Evolutionary conservation across 129 eudicot genomes (phyloP), one percentile per base, ranked within the genome.

Genomic region (Sambucus nigra): DNA sequence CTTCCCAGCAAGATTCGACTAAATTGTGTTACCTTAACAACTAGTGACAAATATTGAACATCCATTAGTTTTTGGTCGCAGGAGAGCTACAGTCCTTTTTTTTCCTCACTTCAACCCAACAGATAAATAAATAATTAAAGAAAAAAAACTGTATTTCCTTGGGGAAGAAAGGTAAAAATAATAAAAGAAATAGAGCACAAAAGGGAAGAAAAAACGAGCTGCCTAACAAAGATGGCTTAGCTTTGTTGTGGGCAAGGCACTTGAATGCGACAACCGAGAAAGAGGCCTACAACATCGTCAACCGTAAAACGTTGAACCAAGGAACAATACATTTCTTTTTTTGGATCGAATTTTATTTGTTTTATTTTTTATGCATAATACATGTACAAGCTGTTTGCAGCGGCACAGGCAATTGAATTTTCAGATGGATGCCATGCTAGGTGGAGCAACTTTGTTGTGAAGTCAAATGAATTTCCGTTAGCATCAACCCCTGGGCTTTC

Each of bases 351-450:
- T n/a, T n/a, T n/a, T n/a, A n/a, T n/a, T n/a, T n/a, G n/a, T n/a
- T n/a, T n/a, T n/a, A n/a, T 31, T 35, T 50, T 55, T 69, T 79
- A 91, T 51, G 99, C 95, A 54, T 86, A 91, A 63, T 86, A 91
- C 99, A 91, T 86, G 83, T 82, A 91, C 94, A 91, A 67, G 83
- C 99, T 91, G 79, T 80, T 86, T 56, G 87, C 91, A 67, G 89
- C 95, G 63, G 99, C 95, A 86, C 99, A 91, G 4, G 95, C 99
- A 5, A 91, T 80, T 1, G 82, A 72, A 67, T 86, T 91, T 66
- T 86, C 95, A 16, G 78, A 73, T 3, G 99, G 99, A 61, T 91
- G 99, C 99, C 99, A 91, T 22, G 99, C 99, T 62, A 91, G 60
- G 67, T 91, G 91, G 57, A 86, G 94, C 56, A 91, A 64, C 62